These are phyloP conservation scores for Sclerotinia subarctica DNA, from an alignment of 2,329 filamentous ascomycete genomes.

Conservation along the genomic window DNA sequence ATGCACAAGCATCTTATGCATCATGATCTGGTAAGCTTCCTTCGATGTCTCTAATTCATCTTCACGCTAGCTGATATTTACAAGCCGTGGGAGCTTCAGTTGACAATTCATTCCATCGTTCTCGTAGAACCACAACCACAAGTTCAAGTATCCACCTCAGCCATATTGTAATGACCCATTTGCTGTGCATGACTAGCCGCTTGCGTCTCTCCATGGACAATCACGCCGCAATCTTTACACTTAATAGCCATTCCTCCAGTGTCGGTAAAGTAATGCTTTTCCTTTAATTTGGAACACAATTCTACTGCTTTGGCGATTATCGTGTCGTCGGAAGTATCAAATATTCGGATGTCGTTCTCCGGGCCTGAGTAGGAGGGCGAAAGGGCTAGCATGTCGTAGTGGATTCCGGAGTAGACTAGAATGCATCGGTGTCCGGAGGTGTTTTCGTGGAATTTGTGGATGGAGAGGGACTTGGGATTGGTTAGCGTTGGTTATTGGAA, in stretches of 20 bases:
- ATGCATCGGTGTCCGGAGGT: constrained; percentile 56
- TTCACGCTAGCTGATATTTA: not conserved
- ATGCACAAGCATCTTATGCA: not conserved
- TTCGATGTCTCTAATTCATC: too few relatives aligned
- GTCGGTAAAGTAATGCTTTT: constrained; percentile 83
- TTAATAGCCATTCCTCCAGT: constrained; percentile 74
- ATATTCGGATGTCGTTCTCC: constrained; percentile 62
- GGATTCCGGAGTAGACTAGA: constrained; percentile 86
- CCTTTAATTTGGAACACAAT: constrained; percentile 63
- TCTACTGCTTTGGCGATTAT: constrained; percentile 67
- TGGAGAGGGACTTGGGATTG: constrained; percentile 46
- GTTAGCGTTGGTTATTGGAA: constrained; percentile 38
- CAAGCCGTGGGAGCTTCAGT: not conserved
- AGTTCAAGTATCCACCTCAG: constrained; percentile 42
- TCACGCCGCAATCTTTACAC: constrained; percentile 71
- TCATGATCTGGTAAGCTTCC: not conserved
- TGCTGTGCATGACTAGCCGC: constrained; percentile 59
- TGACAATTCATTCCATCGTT: not conserved
- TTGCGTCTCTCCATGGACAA: constrained; percentile 63
- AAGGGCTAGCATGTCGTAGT: constrained; percentile 85
- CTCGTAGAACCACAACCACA: not conserved
- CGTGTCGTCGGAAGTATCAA: constrained; percentile 55
- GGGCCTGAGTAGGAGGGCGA: constrained; percentile 58
- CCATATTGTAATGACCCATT: constrained; percentile 60
- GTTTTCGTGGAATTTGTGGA: constrained; percentile 73